phyloP scores from a whole-genome alignment of 345 rosid genomes.

The Kernera saxatilis region DNA sequence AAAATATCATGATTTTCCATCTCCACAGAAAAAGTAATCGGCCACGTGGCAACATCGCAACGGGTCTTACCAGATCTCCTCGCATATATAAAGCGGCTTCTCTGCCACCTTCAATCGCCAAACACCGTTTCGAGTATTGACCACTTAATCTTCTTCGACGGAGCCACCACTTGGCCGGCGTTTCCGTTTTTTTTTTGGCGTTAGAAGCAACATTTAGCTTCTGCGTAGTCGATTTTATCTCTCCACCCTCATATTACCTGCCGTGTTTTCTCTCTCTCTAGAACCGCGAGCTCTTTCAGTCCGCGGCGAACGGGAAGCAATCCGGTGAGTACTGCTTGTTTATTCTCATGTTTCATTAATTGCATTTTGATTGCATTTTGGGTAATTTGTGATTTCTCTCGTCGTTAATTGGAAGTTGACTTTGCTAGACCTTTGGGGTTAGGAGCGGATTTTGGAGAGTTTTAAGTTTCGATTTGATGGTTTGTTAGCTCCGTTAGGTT shows the following conservation, averaged over 20 bases:
- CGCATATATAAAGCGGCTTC: slow-evolving; percentile 20
- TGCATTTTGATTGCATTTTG: background rate
- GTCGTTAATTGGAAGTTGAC: background rate
- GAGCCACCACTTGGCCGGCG: slow-evolving; percentile 25
- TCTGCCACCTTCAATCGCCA: background rate
- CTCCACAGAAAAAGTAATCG: background rate
- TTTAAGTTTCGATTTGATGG: background rate
- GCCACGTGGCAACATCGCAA: slow-evolving; percentile 21
- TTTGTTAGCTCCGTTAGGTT: background rate
- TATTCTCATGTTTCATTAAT: background rate
- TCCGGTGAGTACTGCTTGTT: slow-evolving; percentile 8
- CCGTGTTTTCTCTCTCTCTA: background rate
- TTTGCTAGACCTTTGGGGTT: background rate
- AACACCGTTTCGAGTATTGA: background rate
- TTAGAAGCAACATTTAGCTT: slow-evolving; percentile 15
- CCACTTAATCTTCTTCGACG: background rate
- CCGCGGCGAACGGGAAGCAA: background rate
- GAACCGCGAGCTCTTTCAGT: background rate
- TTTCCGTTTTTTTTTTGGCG: background rate
- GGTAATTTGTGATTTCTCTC: background rate
- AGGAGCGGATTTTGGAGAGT: background rate
- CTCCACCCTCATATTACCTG: background rate
- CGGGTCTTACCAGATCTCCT: background rate
- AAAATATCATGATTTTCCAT: slow-evolving; percentile 16
- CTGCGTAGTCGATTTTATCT: background rate